Evolutionary conservation across 2,329 filamentous ascomycete species (phyloP).

Genomic region (Pseudocercospora fuligena): DNA sequence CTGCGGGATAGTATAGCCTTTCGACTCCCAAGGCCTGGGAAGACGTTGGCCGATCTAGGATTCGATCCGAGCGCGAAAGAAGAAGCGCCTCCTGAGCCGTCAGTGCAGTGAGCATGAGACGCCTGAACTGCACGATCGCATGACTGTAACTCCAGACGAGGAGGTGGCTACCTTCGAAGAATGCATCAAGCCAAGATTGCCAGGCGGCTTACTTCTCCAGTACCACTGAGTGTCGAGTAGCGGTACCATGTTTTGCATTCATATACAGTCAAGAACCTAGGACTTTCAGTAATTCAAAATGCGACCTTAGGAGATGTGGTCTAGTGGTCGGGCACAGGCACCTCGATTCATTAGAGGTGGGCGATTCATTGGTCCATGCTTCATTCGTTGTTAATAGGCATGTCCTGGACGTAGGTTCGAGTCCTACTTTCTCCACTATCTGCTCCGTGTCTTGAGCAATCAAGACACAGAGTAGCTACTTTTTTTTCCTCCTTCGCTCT

Average conservation of each 20-base stretch:
- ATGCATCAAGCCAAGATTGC: not conserved
- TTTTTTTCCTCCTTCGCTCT: not conserved
- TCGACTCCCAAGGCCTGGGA: conserved; percentile 38
- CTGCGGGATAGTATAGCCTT: conserved; percentile 44
- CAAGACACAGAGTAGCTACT: too few relatives aligned
- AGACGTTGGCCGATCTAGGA: conserved; percentile 34
- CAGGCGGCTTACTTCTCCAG: not conserved
- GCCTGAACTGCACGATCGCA: not conserved
- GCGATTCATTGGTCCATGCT: not conserved
- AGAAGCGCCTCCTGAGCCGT: conserved; percentile 19
- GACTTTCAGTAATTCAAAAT: not conserved
- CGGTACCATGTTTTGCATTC: not conserved
- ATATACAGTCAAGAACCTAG: not conserved
- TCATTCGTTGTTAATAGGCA: not conserved
- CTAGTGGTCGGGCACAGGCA: not conserved
- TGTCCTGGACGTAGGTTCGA: not conserved
- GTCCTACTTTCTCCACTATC: not conserved
- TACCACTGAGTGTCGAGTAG: not conserved
- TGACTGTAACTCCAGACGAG: not conserved
- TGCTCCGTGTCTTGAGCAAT: not conserved
- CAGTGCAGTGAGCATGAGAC: conserved; percentile 15
- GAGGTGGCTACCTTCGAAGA: not conserved
- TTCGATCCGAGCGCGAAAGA: conserved; percentile 11
- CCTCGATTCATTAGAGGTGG: not conserved
- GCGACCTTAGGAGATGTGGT: not conserved